Evolutionary conservation across 2,329 filamentous ascomycete genomes (phyloP), one percentile per base, ranked within the genome.

Genomic region (Beauveria sp.): DNA sequence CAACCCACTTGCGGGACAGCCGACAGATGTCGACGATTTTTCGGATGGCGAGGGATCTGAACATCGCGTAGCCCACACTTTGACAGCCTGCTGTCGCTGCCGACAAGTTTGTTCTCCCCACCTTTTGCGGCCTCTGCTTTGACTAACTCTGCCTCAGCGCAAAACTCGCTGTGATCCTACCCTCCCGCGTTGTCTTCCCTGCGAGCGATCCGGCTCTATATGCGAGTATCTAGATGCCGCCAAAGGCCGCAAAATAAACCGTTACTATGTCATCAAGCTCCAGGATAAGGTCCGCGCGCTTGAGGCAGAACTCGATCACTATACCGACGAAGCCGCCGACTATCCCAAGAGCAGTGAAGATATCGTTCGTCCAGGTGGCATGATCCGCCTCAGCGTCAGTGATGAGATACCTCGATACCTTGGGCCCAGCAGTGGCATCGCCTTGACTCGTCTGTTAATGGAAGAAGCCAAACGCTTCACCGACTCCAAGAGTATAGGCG

Each of bases 101-200:
- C 84, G 89, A 72, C 87, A 90, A 80, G 89, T 91, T 77, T 72
- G 80, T 74, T 67, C 5, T 16, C 10, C 7, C 7, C 20, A 14
- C 34, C 3, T 14, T 12, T 6, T n/a, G 4, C 30, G 10, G 24
- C 7, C 9, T 28, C 20, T 16, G 14, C 22, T 10, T 24, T 60
- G 65, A 51, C 53, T 22, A 58, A 30, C 59, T 20, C 45, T 20
- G 57, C 40, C 9, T 16, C 71, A 96, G 93, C 87, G 93, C 70
- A 99, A 99, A 81, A 98, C 93, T 43, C 84, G 92, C 79, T 99
- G 95, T 79, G 95, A 98, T 75, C 90, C 95, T 4, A 90, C 90
- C 16, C 84, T 99, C 24, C 95, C 95, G 46, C 89, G 90, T 70
- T 99, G 95, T 75, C 84, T 91, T 20, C 93, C 93, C 24, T 99